Evolutionary conservation across 768 basidiomycete species (phyloP).

Genomic region (Rickenella mellea): DNA sequence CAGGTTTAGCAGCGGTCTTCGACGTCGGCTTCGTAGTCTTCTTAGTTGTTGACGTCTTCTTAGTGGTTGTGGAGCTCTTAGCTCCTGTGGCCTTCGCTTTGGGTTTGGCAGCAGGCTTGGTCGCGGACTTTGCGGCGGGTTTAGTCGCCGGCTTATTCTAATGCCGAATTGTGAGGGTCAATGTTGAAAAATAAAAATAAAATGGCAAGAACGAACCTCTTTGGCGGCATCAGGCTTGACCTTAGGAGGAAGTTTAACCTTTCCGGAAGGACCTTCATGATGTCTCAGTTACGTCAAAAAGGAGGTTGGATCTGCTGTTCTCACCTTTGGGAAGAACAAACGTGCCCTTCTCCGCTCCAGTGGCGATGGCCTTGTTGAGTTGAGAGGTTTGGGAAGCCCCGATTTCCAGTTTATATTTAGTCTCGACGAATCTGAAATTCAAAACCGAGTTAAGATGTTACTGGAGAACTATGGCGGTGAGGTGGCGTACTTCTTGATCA

Average conservation of each 20-base stretch:
- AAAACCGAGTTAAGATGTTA: conserved; percentile 12
- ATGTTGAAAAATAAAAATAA: conserved; percentile 11
- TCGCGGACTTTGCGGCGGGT: conserved; percentile 8
- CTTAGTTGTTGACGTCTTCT: conserved; percentile 21
- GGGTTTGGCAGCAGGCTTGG: conserved; percentile 16
- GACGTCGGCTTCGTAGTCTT: conserved; percentile 15
- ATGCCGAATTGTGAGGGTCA: conserved; percentile 17
- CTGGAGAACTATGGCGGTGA: conserved; percentile 7
- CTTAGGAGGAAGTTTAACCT: conserved; percentile 67
- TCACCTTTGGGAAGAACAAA: conserved; percentile 87
- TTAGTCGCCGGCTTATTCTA: conserved; percentile 30
- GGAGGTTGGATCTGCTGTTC: conserved; percentile 3
- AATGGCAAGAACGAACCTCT: conserved; percentile 34
- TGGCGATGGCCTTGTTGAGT: conserved; percentile 70
- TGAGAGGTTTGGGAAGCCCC: conserved; percentile 70
- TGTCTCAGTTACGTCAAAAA: conserved; percentile 1
- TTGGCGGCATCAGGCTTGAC: conserved; percentile 49
- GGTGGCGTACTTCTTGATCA: conserved; percentile 80
- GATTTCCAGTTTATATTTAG: conserved; percentile 73
- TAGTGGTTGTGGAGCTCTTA: conserved; percentile 20
- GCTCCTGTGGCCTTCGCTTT: conserved; percentile 18
- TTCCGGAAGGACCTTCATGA: conserved; percentile 33
- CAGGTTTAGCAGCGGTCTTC: conserved; percentile 11
- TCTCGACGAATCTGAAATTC: conserved; percentile 64
- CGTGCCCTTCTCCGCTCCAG: conserved; percentile 74